Percentiles rank a stretch among this genome's conserved stretches.
Conservation (phyloP, 441 rosid genomes). For the Isatis lusitanica region DNA sequence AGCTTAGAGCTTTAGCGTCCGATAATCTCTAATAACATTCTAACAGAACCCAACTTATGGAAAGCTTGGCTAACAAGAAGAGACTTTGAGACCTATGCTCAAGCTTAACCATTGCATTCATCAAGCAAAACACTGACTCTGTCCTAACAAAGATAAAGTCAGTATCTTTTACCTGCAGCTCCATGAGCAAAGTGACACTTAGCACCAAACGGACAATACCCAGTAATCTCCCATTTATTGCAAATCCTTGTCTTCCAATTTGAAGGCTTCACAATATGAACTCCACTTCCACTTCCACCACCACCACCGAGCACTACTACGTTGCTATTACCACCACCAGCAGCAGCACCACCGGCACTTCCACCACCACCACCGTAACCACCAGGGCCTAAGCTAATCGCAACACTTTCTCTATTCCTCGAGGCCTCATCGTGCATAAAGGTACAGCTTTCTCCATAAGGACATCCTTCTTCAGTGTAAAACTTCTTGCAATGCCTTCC, state of each 20-base stretch:
- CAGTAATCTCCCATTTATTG: constrained; percentile 89
- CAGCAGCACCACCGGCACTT: constrained; percentile 31
- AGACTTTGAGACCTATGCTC: neutral
- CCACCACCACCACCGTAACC: constrained; percentile 62
- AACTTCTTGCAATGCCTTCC: constrained; percentile 97
- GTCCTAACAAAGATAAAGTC: neutral
- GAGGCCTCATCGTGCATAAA: constrained; percentile 88
- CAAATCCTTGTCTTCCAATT: constrained; percentile 90
- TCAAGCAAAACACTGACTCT: constrained; percentile 3
- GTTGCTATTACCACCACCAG: constrained; percentile 36
- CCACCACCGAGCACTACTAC: constrained; percentile 31
- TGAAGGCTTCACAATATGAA: constrained; percentile 27
- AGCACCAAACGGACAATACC: constrained; percentile 83
- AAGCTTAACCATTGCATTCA: neutral
- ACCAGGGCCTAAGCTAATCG: constrained; percentile 88
- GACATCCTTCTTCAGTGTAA: constrained; percentile 91
- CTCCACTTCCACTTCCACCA: constrained; percentile 31
- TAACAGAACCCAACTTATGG: neutral
- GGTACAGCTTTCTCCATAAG: constrained; percentile 90
- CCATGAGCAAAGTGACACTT: constrained; percentile 97
- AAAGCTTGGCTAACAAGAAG: neutral
- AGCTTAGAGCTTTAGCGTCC: neutral
- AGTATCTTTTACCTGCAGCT: constrained; percentile 53
- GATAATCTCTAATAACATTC: neutral
- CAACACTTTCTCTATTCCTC: constrained; percentile 87